These are phyloP conservation scores for Trichophyton simii DNA, from an alignment of 2,329 filamentous ascomycete genomes.

Conservation along the genomic window DNA sequence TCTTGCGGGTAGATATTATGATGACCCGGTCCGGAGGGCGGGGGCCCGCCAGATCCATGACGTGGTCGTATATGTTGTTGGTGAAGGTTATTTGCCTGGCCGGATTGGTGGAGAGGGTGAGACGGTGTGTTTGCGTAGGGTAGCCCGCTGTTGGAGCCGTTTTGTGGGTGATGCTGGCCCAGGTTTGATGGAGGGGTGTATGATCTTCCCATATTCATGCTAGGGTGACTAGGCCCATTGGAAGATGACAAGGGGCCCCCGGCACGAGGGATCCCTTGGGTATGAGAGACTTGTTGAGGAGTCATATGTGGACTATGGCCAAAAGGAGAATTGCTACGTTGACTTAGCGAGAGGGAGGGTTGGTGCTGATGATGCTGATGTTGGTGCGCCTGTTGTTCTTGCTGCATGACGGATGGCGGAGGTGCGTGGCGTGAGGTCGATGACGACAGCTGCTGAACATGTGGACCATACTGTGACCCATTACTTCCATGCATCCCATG, in stretches of 20 bases:
- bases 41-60: conserved; percentile 3
- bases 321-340: conserved; percentile 15
- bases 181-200: conserved; percentile 29
- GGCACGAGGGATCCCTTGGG: conserved; percentile 13
- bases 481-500: conserved; percentile 2
- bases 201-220: conserved; percentile 21
- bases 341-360: conserved; percentile 21
- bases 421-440: conserved; percentile 3
- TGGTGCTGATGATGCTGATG: conserved; percentile 20
- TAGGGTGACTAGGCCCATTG: neutral
- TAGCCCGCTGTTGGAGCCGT: neutral
- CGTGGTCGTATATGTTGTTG: conserved; percentile 5
- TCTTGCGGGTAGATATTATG: conserved; percentile 8
- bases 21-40: conserved; percentile 4
- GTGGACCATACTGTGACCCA: neutral
- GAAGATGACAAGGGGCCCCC: conserved; percentile 10
- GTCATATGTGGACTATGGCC: neutral
- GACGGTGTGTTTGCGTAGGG: neutral
- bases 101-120: neutral
- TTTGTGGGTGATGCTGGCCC: conserved; percentile 16
- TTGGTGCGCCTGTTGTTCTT: conserved; percentile 8
- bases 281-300: neutral
- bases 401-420: conserved; percentile 2
- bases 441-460: neutral
- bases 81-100: neutral